Base-by-base conservation (phyloP, 75 land plant species). In the Azolla pinnata region DNA sequence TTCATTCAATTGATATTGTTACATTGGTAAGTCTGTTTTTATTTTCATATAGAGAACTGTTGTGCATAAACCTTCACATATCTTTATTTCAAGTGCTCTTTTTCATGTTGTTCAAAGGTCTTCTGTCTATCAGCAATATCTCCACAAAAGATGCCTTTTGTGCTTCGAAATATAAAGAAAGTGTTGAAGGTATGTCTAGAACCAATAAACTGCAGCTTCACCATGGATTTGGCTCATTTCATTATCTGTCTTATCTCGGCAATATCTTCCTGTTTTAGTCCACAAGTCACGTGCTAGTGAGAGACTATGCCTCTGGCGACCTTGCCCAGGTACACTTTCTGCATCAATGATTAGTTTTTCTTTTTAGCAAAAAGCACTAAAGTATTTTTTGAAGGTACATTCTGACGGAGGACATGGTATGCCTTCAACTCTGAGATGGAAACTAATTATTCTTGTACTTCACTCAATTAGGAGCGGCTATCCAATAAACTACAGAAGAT, bases 271-370 rank as follows among this genome's bases (percentile, higher is more conserved):
- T 5, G 21, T 60, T 64, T 17, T 89, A 92, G 98, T 83, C 88
- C 78, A 79, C 72, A 83, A 96, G 96, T 48, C 68, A 61, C 67
- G 79, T 93, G 61, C 79, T 93, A 62, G 53, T 93, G 26, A 90
- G 98, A 10, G 98, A 93, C 68, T 93, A 93, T 76, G 98, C 98
- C 7, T 52, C 49, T 69, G 98, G 98, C 29, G 98, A 93, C 61
- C 90, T 93, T 68, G 95, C 98, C 40, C 93, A 93, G 97, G 97
- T 92, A n/a, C n/a, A n/a, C n/a, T n/a, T n/a, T n/a, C n/a, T n/a
- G n/a, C n/a, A n/a, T n/a, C n/a, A n/a, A n/a, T n/a, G n/a, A n/a
- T n/a, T n/a, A n/a, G n/a, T n/a, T n/a, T n/a, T n/a, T n/a, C n/a
- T n/a, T n/a, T n/a, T n/a, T n/a, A n/a, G n/a, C n/a, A n/a, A n/a